Evolutionary conservation across 352 stramenopile genomes (phyloP).

Genomic region (Pythium monospermum): DNA sequence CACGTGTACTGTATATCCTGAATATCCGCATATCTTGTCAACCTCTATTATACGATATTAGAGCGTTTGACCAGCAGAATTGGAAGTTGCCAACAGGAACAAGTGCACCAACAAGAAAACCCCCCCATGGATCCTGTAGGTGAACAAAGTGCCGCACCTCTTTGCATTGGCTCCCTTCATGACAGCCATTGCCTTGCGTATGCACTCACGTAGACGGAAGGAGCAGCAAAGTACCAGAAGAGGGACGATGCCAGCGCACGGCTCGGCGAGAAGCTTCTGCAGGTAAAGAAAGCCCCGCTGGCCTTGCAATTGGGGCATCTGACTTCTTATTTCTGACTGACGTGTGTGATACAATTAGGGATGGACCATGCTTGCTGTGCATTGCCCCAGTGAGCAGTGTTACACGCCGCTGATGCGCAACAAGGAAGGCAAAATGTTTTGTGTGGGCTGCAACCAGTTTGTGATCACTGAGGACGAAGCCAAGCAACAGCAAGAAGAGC

Average conservation of each 20-base stretch:
- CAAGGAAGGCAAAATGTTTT: slow-evolving; percentile 77
- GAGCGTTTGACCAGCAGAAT: no score
- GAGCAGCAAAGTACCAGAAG: slow-evolving; percentile 56
- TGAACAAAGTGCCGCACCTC: no score
- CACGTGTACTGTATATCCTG: slow-evolving; percentile 1
- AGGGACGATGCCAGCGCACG: slow-evolving; percentile 70
- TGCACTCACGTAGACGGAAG: no score
- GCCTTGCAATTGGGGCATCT: no score
- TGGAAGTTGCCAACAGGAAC: no score
- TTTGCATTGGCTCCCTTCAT: no score
- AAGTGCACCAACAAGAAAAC: no score
- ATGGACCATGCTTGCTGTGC: slow-evolving; percentile 69
- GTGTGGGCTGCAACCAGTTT: slow-evolving; percentile 70
- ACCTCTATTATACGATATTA: not conserved
- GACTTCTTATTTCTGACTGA: no score
- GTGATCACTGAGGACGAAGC: slow-evolving; percentile 71
- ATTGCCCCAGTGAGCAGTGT: slow-evolving; percentile 64
- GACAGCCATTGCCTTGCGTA: no score
- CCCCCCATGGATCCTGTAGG: no score
- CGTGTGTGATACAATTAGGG: no score
- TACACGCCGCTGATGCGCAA: slow-evolving; percentile 77
- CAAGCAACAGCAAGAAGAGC: slow-evolving; percentile 41
- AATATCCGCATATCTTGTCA: no score
- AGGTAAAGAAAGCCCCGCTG: slow-evolving; percentile 33
- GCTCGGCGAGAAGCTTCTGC: slow-evolving; percentile 78